Base-by-base conservation (phyloP, 345 rosid species). In the Melaleuca quinquenervia region DNA sequence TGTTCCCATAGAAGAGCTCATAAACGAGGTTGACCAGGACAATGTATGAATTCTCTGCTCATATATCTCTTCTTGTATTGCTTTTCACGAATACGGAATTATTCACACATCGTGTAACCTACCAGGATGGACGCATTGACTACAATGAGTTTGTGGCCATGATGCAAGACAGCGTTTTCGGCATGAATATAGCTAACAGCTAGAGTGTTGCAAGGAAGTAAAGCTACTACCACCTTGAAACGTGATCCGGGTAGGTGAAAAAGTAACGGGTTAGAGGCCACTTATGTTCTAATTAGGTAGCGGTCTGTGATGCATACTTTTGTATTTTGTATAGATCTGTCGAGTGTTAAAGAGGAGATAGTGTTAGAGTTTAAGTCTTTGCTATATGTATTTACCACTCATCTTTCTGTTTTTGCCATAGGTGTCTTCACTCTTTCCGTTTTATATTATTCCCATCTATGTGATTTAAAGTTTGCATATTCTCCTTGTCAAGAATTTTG, bases 91-190 rank as follows among this genome's bases (percentile, higher is more conserved):
- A 14, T 48, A 36, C 16, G 18, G 11, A 70, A 76, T 45, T 6
- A 32, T 48, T 78, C 51, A 50, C 20, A 14, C 27, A 16, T 55
- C 36, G 21, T 75, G 29, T 76, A 50, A 64, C 24, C 62, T 49
- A 74, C 53, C 93, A 96, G 97, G 98, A 96, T 90, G 99, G 99
- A 24, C 95, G 93, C 76, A 95, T 96, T 36, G 98, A 95, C 86
- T 96, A 95, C 89, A 94, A 91, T 41, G 99, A 96, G 88, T 95
- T 96, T 52, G 97, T 94, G 87, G 98, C 92, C 24, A 95, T 95
- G 99, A 96, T 96, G 99, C 92, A 94, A 93, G 95, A 93, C 88
- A 85, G 90, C 27, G 89, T 90, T 85, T 90, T 95, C 85, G 87
- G 91, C 53, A 70, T 32, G 78, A 70, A 70, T 32, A 3, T 70